Evolutionary conservation across 2,329 filamentous ascomycete species (phyloP), one percentile per base, ranked within the genome.

Genomic region (Fusarium sp.): DNA sequence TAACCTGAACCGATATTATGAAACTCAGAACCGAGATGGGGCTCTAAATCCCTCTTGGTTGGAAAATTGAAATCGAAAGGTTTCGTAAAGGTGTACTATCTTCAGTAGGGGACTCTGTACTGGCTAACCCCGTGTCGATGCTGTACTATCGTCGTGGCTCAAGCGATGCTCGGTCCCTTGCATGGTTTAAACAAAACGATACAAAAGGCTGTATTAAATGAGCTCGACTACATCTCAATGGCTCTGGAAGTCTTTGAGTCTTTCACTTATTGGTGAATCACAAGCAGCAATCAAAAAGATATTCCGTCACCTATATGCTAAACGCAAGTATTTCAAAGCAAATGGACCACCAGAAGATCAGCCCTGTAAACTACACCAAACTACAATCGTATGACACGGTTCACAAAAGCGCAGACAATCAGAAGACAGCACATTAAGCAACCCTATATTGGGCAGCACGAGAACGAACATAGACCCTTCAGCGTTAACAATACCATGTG

Each of bases 401-500:
- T n/a, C n/a, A 6, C 49, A 18, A 29, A 47, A 25, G 24, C 30
- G 7, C 22, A 42, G 41, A 10, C 22, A 49, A 34, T 22, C 32
- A 45, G 48, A 22, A 37, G 22, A 32, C 32, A 53, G 41, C 22
- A 42, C 18, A 20, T 9, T 37, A 48, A 11, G 11, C 30, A 52
- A 24, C 13, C 14, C 22, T 14, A 8, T 9, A 13, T 8, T 12
- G 10, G 18, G 22, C 40, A 27, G 34, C 40, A 44, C 47, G 27
- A 18, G n/a, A 51, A 40, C 32, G 4, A 22, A 41, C 37, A 55
- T 13, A 57, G 49, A 18, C 22, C 24, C 7, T 13, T 22, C 25
- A 37, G 16, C 41, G 16, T 20, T 29, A 12, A 22, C 41, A 5
- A 24, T 20, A 64, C 14, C 57, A 76, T 76, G 74, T 76, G 74